phyloP scores from a whole-genome alignment of 139 green algal species.

The Yamagishiella unicocca region DNA sequence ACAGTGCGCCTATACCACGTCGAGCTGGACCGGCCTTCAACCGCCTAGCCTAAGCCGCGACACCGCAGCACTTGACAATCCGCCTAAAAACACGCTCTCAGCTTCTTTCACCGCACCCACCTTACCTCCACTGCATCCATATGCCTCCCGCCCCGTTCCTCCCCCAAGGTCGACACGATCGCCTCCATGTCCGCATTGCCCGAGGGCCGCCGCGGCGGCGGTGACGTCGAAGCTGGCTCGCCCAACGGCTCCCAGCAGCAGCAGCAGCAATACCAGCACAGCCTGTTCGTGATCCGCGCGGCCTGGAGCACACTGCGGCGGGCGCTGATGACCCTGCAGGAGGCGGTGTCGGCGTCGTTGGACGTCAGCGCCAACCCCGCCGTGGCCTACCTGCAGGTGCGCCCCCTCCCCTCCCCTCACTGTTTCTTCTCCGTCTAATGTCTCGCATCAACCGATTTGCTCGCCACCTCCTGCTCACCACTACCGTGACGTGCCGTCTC shows the following conservation, averaged over 20 bases:
- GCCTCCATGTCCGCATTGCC: slow-evolving; percentile 19
- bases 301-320: slow-evolving; percentile 38
- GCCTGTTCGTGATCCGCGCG: slow-evolving; percentile 40
- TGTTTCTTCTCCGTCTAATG: no score
- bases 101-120: no score
- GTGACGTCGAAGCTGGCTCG: background rate
- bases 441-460: no score
- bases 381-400: slow-evolving; percentile 38
- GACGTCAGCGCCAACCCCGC: slow-evolving; percentile 32
- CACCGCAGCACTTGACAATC: no score
- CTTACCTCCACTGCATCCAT: background rate
- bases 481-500: no score
- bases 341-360: slow-evolving; percentile 10
- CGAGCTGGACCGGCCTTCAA: no score
- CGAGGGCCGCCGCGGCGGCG: background rate
- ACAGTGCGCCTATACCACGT: no score
- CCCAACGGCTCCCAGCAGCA: background rate
- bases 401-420: no score
- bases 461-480: no score
- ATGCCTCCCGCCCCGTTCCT: background rate
- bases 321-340: slow-evolving; percentile 35
- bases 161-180: slow-evolving; percentile 13
- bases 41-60: no score
- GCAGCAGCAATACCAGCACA: slow-evolving; percentile 37
- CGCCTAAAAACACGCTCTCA: no score